Evolutionary conservation across 306 rosid species (phyloP), one percentile per base, ranked within the genome.

Genomic region (Begonia peltatifolia): DNA sequence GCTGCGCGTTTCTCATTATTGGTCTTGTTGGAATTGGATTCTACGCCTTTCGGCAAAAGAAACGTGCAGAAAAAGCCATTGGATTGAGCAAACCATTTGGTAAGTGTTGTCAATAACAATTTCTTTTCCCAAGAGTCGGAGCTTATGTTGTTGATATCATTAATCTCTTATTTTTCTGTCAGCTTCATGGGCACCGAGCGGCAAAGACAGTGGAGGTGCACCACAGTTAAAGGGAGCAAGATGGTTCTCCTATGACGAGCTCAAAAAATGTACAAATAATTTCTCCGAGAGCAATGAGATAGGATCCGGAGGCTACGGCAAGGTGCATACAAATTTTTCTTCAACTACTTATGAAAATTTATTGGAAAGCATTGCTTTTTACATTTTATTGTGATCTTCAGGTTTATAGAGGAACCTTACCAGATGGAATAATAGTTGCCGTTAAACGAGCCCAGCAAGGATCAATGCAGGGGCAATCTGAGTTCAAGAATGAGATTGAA

Each of bases 221-320:
- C 95, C 99, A 15, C 99, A 90, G 51, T 79, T 90, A 52, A 90
- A 90, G 74, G 99, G 95, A 63, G 95, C 95, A 51, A 83, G 95
- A 73, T 86, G 94, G 96, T 90, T 90, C 64, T 86, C 99, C 14
- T 86, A 75, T 61, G 95, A 90, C 63, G 99, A 90, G 22, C 99
- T 90, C 43, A 83, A 78, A 63, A 86, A 68, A 64, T 71, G 81
- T 76, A 73, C 95, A 56, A 77, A 59, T 58, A 80, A 76, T 68
- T 83, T 90, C 77, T 76, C 88, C 5, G 74, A 47, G n/a, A 71
- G 71, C 50, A 83, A 79, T 46, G 93, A 79, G 67, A 52, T 90
- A 59, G 99, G 95, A 18, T 90, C 70, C 48, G 95, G 99, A 11
- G 99, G 99, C 53, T 90, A 83, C 41, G 99, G 99, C 74, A 86